Percentiles rank a stretch among this genome's conserved stretches.
Conservation (phyloP, 805 yeast species). For the Candida mattraensis region DNA sequence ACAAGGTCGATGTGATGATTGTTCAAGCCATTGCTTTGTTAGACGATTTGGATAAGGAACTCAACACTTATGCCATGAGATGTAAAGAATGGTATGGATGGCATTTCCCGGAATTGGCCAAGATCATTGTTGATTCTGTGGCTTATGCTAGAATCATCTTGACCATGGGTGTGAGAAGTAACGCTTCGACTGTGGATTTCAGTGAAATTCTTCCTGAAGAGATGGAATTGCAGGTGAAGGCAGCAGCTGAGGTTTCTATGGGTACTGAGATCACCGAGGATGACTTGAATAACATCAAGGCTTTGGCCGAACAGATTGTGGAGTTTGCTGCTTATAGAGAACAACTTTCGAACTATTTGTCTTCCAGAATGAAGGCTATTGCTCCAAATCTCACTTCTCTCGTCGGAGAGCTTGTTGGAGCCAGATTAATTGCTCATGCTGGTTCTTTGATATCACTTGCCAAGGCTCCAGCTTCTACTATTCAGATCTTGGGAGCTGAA, state of each 20-base stretch:
- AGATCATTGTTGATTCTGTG: slow-evolving; percentile 92
- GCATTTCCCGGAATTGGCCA: slow-evolving; percentile 99
- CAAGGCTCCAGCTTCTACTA: slow-evolving; percentile 98
- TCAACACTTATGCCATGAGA: slow-evolving; percentile 98
- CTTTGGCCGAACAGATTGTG: slow-evolving; percentile 93
- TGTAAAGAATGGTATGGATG: slow-evolving; percentile 99
- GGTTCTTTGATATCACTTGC: slow-evolving; percentile 94
- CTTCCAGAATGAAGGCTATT: slow-evolving; percentile 96
- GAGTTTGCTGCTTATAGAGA: slow-evolving; percentile 96
- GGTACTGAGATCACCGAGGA: slow-evolving; percentile 96
- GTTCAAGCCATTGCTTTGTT: slow-evolving; percentile 97
- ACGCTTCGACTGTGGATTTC: slow-evolving; percentile 87
- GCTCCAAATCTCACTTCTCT: slow-evolving; percentile 96
- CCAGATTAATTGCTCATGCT: slow-evolving; percentile 95
- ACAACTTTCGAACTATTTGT: slow-evolving; percentile 86
- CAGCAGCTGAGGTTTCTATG: slow-evolving; percentile 99
- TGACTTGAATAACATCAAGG: slow-evolving; percentile 84
- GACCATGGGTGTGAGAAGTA: slow-evolving; percentile 91
- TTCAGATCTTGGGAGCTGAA: slow-evolving; percentile 98
- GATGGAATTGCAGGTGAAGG: slow-evolving; percentile 83
- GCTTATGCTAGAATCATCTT: slow-evolving; percentile 94
- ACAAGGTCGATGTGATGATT: slow-evolving; percentile 98
- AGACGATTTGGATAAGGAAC: slow-evolving; percentile 96
- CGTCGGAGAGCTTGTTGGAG: slow-evolving; percentile 98
- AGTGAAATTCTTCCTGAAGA: slow-evolving; percentile 92